phyloP scores from a whole-genome alignment of 2,329 filamentous ascomycete genomes.

The Chrysosporium queenslandicum region DNA sequence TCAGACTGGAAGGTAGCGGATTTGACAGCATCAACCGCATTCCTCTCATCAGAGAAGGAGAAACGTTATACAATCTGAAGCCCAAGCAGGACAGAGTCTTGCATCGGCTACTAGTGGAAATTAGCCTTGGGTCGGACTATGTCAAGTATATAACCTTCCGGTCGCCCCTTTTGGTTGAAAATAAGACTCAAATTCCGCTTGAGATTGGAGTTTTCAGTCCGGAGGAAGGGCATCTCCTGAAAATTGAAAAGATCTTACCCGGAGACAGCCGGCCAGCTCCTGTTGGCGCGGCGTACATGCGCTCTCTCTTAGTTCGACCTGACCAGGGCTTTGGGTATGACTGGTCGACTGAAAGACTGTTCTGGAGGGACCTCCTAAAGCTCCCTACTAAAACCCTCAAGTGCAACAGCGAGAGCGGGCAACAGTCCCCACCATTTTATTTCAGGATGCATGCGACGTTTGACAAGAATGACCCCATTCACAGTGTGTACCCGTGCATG shows the following conservation, averaged over 20 bases:
- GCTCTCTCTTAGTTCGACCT: constrained; percentile 76
- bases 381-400: constrained; percentile 76
- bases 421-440: constrained; percentile 73
- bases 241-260: constrained; percentile 94
- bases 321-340: constrained; percentile 94
- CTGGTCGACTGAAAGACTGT: constrained; percentile 82
- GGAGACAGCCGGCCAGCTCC: constrained; percentile 83
- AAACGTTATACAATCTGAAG: constrained; percentile 77
- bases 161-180: constrained; percentile 84
- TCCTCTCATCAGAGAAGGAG: constrained; percentile 85
- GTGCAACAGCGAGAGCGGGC: constrained; percentile 75
- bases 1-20: constrained; percentile 82
- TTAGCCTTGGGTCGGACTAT: constrained; percentile 83
- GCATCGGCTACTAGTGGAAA: constrained; percentile 84
- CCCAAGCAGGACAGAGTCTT: constrained; percentile 76
- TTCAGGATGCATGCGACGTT: constrained; percentile 88
- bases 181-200: constrained; percentile 91
- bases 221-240: constrained; percentile 77
- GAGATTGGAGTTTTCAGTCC: constrained; percentile 86
- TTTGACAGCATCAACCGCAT: constrained; percentile 87
- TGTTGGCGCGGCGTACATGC: constrained; percentile 77
- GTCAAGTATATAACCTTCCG: constrained; percentile 96
- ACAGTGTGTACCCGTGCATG: constrained; percentile 88
- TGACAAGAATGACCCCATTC: constrained; percentile 73
- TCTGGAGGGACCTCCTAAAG: constrained; percentile 86